phyloP scores from a whole-genome alignment of 371 early-diverging fungal genomes.

The Mucor ambiguus region DNA sequence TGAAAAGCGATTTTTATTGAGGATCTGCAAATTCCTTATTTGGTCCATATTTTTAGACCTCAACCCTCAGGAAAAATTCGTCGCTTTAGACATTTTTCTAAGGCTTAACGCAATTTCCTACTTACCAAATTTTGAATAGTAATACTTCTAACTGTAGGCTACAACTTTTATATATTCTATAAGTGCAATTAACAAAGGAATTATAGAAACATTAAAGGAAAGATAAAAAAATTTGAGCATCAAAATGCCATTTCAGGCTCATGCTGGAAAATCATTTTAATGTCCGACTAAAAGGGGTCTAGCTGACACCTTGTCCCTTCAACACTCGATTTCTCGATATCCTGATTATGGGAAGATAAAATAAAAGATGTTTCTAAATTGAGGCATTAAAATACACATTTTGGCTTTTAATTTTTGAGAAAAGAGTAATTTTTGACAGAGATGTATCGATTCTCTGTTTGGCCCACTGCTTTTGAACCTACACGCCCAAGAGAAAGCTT shows the following conservation, averaged over 20 bases:
- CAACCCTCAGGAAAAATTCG: neutral
- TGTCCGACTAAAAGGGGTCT: neutral
- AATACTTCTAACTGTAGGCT: too few relatives aligned
- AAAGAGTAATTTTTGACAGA: too few relatives aligned
- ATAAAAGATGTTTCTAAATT: neutral
- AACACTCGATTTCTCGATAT: neutral
- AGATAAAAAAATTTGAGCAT: too few relatives aligned
- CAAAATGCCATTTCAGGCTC: neutral
- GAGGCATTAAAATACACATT: neutral
- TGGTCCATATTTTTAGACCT: neutral
- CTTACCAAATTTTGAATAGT: too few relatives aligned
- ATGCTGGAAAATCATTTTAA: neutral
- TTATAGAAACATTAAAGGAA: too few relatives aligned
- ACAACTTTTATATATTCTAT: too few relatives aligned
- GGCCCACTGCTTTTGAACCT: too few relatives aligned
- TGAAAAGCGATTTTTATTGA: neutral
- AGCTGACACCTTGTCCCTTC: neutral
- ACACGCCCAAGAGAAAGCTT: too few relatives aligned
- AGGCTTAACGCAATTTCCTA: too few relatives aligned
- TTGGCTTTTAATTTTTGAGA: too few relatives aligned
- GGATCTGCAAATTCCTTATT: neutral
- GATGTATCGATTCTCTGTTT: too few relatives aligned
- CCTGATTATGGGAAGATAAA: neutral
- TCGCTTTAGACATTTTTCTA: neutral
- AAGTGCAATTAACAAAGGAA: too few relatives aligned